Evolutionary conservation across 2,329 filamentous ascomycete genomes (phyloP).

Genomic region (Penicillium corylophilum): DNA sequence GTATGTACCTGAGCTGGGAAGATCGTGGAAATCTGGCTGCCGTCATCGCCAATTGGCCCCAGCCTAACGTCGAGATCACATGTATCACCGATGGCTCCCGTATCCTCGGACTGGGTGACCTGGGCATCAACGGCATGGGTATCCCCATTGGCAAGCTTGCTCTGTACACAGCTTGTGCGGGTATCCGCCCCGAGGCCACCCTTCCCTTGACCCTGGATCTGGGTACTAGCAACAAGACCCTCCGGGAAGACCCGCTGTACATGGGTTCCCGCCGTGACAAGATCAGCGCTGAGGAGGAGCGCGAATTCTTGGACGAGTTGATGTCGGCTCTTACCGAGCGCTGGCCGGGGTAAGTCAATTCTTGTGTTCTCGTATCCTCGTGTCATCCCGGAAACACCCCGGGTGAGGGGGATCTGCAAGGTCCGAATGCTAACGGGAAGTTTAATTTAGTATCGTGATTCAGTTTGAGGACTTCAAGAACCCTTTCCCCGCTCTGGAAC

Average conservation of each 20-base stretch:
- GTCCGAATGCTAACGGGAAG: constrained; percentile 20
- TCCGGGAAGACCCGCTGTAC: constrained; percentile 80
- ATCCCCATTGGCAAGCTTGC: constrained; percentile 97
- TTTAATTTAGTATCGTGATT: constrained; percentile 61
- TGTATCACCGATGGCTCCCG: constrained; percentile 95
- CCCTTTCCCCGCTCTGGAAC: constrained; percentile 88
- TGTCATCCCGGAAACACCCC: constrained; percentile 7
- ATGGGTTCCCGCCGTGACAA: constrained; percentile 85
- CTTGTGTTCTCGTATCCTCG: constrained; percentile 6
- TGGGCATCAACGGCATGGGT: constrained; percentile 95
- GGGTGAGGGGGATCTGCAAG: constrained; percentile 1
- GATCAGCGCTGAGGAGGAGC: constrained; percentile 72
- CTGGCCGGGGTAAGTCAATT: constrained; percentile 60
- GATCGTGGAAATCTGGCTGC: constrained; percentile 86
- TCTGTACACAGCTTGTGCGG: constrained; percentile 91
- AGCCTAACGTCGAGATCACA: constrained; percentile 86
- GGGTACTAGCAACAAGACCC: constrained; percentile 62
- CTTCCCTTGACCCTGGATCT: constrained; percentile 63
- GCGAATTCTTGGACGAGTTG: constrained; percentile 94
- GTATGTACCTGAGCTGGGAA: constrained; percentile 91
- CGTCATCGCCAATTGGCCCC: constrained; percentile 91
- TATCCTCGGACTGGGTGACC: constrained; percentile 85
- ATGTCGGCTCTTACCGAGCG: constrained; percentile 84
- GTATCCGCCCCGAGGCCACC: constrained; percentile 76
- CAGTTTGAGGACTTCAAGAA: constrained; percentile 99